Conservation (phyloP, 2,329 filamentous ascomycete species). For the Cytospora schulzeri region DNA sequence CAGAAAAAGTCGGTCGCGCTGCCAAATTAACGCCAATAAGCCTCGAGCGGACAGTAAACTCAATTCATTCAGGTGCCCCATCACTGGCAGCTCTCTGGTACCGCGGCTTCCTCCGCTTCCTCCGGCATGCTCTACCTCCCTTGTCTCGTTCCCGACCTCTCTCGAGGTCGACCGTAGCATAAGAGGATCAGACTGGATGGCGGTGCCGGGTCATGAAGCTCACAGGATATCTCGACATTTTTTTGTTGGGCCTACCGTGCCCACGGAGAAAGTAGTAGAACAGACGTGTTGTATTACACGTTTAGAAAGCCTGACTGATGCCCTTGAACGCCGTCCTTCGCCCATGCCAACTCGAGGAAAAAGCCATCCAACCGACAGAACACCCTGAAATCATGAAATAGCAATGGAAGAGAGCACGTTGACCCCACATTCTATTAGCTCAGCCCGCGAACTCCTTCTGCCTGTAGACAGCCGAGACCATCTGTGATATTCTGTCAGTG, state of each 20-base stretch:
- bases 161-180: background rate
- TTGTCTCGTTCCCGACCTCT: background rate
- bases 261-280: constrained; percentile 27
- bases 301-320: constrained; percentile 27
- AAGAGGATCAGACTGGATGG: background rate
- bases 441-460: constrained; percentile 41
- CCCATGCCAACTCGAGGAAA: constrained; percentile 29
- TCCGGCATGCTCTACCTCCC: background rate
- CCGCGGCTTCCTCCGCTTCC: background rate
- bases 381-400: constrained; percentile 27
- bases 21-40: background rate
- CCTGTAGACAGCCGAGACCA: constrained; percentile 37
- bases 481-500: constrained; percentile 21
- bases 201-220: constrained; percentile 12
- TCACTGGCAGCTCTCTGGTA: background rate
- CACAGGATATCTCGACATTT: constrained; percentile 26
- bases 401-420: constrained; percentile 20
- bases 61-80: background rate
- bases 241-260: constrained; percentile 22
- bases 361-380: constrained; percentile 29
- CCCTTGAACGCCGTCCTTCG: constrained; percentile 29
- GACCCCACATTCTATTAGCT: constrained; percentile 17
- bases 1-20: background rate
- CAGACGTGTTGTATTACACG: constrained; percentile 29
- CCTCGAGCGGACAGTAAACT: background rate